Base-by-base conservation (phyloP, 345 rosid genomes). In the Corchorus olitorius region DNA sequence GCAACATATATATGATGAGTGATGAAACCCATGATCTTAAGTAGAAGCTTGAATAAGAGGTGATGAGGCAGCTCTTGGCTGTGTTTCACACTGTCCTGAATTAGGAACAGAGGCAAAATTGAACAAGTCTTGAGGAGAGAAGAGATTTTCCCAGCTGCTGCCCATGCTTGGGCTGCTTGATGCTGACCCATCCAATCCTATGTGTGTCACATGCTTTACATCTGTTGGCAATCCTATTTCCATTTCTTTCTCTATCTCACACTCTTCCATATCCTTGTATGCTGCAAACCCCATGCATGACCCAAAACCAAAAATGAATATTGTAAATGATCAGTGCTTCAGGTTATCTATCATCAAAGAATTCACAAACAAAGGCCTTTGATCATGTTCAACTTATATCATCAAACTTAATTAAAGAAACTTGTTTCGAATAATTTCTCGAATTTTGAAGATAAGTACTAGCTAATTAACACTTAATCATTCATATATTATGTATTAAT, bases 211-310 rank as follows among this genome's bases (percentile, higher is more conserved):
- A 75, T 92, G 97, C 84, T 87, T 92, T 78, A 90, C 97, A 67
- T 92, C 87, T 58, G 94, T 90, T n/a, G 97, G 97, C 34, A 80
- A 68, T 75, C 97, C 97, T 55, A 90, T 92, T 81, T 92, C 90
- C 90, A 92, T 89, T 17, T 81, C 78, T n/a, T 65, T 68, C 45
- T 78, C 86, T 4, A 50, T 27, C 27, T 27, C 27, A 27, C 27
- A 45, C 20, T 82, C 74, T 65, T 86, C 93, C 43, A 75, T 71
- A 22, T 83, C 88, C 74, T 85, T 88, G 81, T 88, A 83, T 20
- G 53, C 94, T 92, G 46, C 53, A 41, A n/a, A 22, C 12, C 4
- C 61, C 50, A 17, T 13, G 8, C 50, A 17, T 13, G 8, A 20
- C n/a, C 37, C 27, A 45, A 16, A 27, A 20, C 6, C 14, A 52